A percentile compares a stretch with the other conserved stretches of the same genome.
phyloP scores from a whole-genome alignment of 2,329 filamentous ascomycete genomes.

The Parafenestella ontariensis region DNA sequence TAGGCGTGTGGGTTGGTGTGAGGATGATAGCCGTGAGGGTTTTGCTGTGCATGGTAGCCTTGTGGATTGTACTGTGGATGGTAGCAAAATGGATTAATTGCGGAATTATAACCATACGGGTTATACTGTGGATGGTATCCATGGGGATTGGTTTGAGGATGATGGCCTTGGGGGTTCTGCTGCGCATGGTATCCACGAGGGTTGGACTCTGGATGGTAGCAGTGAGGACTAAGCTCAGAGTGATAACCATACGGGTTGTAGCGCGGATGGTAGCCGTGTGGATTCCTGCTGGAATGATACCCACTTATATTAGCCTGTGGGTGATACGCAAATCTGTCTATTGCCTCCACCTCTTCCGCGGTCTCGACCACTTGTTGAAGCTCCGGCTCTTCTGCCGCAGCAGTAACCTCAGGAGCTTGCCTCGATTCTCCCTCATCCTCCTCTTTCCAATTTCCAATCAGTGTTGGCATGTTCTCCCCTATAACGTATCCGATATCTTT shows the following conservation, averaged over 20 bases:
- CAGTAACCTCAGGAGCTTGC: neutral
- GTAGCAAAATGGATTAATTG: neutral
- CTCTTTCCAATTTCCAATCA: constrained; percentile 15
- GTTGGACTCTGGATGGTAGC: neutral
- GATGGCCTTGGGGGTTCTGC: neutral
- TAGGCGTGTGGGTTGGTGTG: neutral
- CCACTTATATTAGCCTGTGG: no score
- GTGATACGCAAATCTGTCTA: neutral
- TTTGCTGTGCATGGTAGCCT: neutral
- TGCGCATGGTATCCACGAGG: neutral
- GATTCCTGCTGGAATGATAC: no score
- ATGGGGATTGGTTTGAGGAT: neutral
- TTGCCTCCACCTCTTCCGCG: no score
- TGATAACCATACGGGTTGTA: neutral
- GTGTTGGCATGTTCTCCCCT: constrained; percentile 21
- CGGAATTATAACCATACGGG: neutral
- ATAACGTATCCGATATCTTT: constrained; percentile 48
- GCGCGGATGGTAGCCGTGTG: neutral
- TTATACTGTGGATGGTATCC: neutral
- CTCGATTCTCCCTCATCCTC: neutral
- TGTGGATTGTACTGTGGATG: neutral
- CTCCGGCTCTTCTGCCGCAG: neutral
- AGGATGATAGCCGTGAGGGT: neutral
- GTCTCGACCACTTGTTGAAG: neutral
- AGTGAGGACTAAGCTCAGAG: neutral